Conservation (phyloP, 179 eudicot species). For the Carnegiea gigantea region DNA sequence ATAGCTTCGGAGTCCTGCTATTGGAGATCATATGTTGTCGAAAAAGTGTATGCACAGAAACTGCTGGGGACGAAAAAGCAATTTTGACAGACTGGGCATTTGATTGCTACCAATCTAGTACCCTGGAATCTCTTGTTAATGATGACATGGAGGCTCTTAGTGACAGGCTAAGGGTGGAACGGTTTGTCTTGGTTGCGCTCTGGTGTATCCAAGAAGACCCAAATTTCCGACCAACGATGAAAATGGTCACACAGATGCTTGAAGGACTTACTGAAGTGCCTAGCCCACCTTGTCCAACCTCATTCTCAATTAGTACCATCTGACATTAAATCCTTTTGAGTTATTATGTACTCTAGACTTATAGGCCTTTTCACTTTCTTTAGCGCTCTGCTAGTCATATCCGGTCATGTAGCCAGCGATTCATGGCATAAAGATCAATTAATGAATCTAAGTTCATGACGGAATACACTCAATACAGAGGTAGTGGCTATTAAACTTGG, state of each 20-base stretch:
- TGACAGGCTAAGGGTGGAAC: slow-evolving; percentile 19
- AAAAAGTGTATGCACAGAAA: slow-evolving; percentile 24
- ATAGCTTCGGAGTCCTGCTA: slow-evolving; percentile 48
- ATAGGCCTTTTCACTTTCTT: too few relatives aligned
- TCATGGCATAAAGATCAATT: too few relatives aligned
- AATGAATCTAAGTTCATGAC: too few relatives aligned
- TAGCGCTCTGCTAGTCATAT: too few relatives aligned
- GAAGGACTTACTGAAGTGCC: slow-evolving; percentile 35
- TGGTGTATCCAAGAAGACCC: slow-evolving; percentile 47
- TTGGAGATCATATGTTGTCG: slow-evolving; percentile 43
- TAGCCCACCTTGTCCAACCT: slow-evolving; percentile 25
- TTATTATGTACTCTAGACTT: neutral
- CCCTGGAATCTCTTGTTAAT: slow-evolving; percentile 23
- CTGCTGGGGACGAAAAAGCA: neutral
- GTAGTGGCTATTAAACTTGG: too few relatives aligned
- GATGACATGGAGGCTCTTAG: slow-evolving; percentile 25
- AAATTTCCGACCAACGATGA: slow-evolving; percentile 35
- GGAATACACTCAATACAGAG: too few relatives aligned
- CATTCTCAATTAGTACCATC: neutral
- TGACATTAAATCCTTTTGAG: neutral
- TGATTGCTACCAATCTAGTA: slow-evolving; percentile 29
- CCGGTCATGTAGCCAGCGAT: too few relatives aligned
- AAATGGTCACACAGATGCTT: slow-evolving; percentile 34
- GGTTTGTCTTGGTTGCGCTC: slow-evolving; percentile 27
- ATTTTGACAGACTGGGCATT: slow-evolving; percentile 42